Conservation (phyloP, 2,329 filamentous ascomycete species). For the Ophiostoma quercus region DNA sequence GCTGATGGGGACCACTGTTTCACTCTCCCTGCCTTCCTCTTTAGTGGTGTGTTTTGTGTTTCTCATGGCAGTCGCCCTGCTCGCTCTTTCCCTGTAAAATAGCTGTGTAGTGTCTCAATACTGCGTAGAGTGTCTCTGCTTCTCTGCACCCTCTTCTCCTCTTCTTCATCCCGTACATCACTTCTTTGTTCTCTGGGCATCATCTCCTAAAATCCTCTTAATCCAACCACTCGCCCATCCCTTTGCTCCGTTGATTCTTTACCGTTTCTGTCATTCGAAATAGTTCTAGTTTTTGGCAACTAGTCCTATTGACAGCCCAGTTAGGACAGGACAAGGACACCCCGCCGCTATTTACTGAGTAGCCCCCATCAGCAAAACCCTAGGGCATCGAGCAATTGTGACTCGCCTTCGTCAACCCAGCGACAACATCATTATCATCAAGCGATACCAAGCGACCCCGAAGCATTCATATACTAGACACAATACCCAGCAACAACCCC, state of each 20-base stretch:
- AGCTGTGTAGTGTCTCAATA: background rate
- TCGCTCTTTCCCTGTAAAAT: background rate
- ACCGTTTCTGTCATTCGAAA: background rate
- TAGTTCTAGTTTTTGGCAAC: background rate
- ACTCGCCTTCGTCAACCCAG: background rate
- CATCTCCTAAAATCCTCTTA: background rate
- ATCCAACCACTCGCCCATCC: background rate
- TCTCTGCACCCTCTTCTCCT: background rate
- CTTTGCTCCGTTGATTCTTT: slow-evolving; percentile 5
- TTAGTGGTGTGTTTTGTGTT: slow-evolving; percentile 5
- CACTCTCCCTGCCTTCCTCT: slow-evolving; percentile 10
- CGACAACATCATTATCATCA: background rate
- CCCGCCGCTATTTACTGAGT: background rate
- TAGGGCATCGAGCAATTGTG: background rate
- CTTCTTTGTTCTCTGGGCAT: background rate
- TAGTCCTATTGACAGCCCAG: background rate
- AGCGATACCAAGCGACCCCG: background rate
- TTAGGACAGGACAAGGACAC: slow-evolving; percentile 2
- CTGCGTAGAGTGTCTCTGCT: background rate
- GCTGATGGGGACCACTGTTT: slow-evolving; percentile 1
- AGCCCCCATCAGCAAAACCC: background rate
- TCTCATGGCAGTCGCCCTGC: background rate
- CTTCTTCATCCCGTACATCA: background rate
- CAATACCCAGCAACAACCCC: background rate
- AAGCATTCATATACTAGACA: background rate